Evolutionary conservation across 1,284 basidiomycete genomes (phyloP), one percentile per base, ranked within the genome.

Genomic region (Pseudozyma sp.): DNA sequence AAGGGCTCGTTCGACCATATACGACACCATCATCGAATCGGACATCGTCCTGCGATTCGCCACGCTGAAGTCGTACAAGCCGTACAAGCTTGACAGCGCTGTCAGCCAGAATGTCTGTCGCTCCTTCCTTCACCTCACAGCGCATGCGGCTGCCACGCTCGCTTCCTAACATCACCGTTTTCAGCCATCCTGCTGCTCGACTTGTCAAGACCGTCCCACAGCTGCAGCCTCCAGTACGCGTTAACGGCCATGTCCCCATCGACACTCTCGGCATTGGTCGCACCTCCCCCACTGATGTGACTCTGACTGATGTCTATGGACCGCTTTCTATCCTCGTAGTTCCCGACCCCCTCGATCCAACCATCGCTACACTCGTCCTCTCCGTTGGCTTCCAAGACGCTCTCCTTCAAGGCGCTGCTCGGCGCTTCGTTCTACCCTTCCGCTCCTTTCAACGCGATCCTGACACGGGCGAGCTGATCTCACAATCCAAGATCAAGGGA

Each of bases 181-280:
- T 79, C 49, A 56, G 38, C 16, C 72, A 77, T 47, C 63, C 63
- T 16, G 63, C 67, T 11, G 75, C 70, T 31, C 61, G 77, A 35
- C 65, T 79, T 40, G 42, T 75, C 64, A 79, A 79, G 40, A 66
- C 70, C 0, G 47, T 79, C 6, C 72, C 76, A 13, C 68, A 61
- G 13, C 52, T 69, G 1, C 52, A 57, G 11, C 57, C 66, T 18
- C 66, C 72, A 1, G 25, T 25, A 2, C 54, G 76, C 11, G 34
- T 75, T 48, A 75, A 77, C 40, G 76, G 64, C 5, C 56, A 65
- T 12, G 64, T 75, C 5, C 56, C 68, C 11, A 36, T 25, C 25
- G 72, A 77, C 38, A 61, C 60, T 16, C n/a, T 77, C 4, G 69
- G 66, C 19, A 35, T 62, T 12, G 74, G 70, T 11, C 55, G 52